Evolutionary conservation across 441 rosid species (phyloP).

Genomic region (Populus hybrid): DNA sequence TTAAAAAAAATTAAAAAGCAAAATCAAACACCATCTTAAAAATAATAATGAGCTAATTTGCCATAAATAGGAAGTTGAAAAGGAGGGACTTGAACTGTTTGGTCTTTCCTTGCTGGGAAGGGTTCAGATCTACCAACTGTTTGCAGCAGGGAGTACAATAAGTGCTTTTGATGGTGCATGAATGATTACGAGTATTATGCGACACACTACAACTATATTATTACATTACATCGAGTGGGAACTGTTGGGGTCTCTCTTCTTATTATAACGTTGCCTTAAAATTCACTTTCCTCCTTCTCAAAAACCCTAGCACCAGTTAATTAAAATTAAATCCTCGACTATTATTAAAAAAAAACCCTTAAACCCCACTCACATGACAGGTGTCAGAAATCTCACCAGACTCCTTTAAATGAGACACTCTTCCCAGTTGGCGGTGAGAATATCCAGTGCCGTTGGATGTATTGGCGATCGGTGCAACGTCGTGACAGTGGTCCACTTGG

Average conservation of each 20-base stretch:
- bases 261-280: constrained; percentile 15
- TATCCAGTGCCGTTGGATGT: constrained; percentile 20
- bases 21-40: too few species aligned
- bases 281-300: not conserved
- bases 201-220: not conserved
- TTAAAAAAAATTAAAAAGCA: too few species aligned
- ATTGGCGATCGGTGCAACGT: constrained; percentile 2
- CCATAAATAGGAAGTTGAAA: not conserved
- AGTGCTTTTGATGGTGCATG: constrained; percentile 28
- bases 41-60: not conserved
- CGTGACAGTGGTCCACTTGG: constrained; percentile 21
- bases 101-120: constrained; percentile 17
- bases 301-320: too few species aligned
- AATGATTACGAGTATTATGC: constrained; percentile 17
- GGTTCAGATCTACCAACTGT: constrained; percentile 31
- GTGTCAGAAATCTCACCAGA: constrained; percentile 44
- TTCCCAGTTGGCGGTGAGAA: constrained; percentile 19
- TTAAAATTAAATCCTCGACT: too few species aligned
- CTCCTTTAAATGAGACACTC: constrained; percentile 25
- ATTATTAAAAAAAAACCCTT: not conserved
- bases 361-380: constrained; percentile 46
- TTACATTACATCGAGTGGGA: not conserved
- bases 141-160: constrained; percentile 19
- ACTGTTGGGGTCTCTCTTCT: not conserved
- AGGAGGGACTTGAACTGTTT: too few species aligned